Percentiles rank a stretch among this genome's conserved stretches.
Evolutionary conservation across 257 asterid species (phyloP).

Genomic region (Rhazya stricta): DNA sequence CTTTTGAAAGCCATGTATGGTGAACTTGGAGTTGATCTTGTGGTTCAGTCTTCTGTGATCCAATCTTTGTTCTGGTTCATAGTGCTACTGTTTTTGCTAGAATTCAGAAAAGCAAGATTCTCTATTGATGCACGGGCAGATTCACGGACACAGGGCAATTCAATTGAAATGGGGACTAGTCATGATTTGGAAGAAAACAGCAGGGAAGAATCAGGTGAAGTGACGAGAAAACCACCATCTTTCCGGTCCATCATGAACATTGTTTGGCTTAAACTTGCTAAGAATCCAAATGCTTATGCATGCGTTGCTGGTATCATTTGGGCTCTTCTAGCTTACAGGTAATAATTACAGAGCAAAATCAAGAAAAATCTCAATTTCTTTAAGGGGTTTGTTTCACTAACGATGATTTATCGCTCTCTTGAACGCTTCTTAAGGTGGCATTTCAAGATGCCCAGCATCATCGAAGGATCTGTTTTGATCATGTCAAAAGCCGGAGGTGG

Average conservation of each 20-base stretch:
- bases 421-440: conserved; percentile 38
- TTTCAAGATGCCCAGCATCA: conserved; percentile 44
- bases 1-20: conserved; percentile 37
- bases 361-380: background rate
- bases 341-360: background rate
- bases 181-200: conserved; percentile 6
- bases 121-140: background rate
- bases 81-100: conserved; percentile 21
- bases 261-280: conserved; percentile 42
- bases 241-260: conserved; percentile 26
- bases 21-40: conserved; percentile 22
- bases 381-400: background rate
- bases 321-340: conserved; percentile 62
- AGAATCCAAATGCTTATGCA: conserved; percentile 57
- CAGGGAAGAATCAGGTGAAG: background rate
- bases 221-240: conserved; percentile 5
- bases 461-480: conserved; percentile 49
- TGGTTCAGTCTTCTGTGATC: conserved; percentile 27
- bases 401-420: background rate
- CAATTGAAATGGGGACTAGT: conserved; percentile 1
- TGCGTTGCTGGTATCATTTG: conserved; percentile 46
- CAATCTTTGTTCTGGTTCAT: conserved; percentile 30
- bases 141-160: background rate
- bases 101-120: conserved; percentile 13
- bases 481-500: conserved; percentile 63